These are phyloP conservation scores for Colletotrichum coccodes DNA, from an alignment of 2,329 filamentous ascomycete species.

Conservation along the genomic window DNA sequence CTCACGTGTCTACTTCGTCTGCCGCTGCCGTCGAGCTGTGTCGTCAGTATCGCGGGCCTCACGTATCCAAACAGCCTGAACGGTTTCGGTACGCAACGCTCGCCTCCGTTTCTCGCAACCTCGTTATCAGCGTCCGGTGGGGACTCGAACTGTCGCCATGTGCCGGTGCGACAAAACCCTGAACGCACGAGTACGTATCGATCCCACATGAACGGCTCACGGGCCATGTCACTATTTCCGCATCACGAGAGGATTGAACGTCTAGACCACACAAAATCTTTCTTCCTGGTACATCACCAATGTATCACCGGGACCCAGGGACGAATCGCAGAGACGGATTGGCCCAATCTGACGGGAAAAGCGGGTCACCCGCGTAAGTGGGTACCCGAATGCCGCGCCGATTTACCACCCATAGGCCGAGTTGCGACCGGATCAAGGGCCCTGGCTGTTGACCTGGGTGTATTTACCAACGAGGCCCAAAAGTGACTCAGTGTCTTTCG, in stretches of 20 bases:
- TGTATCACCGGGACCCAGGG: not conserved
- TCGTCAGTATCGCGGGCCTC: not conserved
- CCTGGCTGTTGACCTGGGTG: not conserved
- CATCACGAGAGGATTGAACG: not conserved
- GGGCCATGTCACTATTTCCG: not conserved
- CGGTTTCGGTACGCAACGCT: not conserved
- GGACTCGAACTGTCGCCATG: not conserved
- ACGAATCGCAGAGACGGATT: not conserved
- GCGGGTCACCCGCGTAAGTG: constrained; percentile 3
- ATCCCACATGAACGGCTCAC: constrained; percentile 13
- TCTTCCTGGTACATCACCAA: not conserved
- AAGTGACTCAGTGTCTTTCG: not conserved
- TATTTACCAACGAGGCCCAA: not conserved
- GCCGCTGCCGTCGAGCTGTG: not conserved
- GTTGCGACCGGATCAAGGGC: constrained; percentile 24
- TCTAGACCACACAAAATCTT: not conserved
- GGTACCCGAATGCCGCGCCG: constrained; percentile 31
- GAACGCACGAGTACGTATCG: not conserved
- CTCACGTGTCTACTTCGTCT: not conserved
- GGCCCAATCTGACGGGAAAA: constrained; percentile 27
- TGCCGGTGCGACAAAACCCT: too few relatives aligned
- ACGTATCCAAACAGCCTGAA: not conserved
- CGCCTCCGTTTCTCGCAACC: not conserved
- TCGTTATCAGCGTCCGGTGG: not conserved
- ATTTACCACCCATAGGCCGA: constrained; percentile 13